phyloP scores from a whole-genome alignment of 331 rosid species.

The Rosa hybrid region DNA sequence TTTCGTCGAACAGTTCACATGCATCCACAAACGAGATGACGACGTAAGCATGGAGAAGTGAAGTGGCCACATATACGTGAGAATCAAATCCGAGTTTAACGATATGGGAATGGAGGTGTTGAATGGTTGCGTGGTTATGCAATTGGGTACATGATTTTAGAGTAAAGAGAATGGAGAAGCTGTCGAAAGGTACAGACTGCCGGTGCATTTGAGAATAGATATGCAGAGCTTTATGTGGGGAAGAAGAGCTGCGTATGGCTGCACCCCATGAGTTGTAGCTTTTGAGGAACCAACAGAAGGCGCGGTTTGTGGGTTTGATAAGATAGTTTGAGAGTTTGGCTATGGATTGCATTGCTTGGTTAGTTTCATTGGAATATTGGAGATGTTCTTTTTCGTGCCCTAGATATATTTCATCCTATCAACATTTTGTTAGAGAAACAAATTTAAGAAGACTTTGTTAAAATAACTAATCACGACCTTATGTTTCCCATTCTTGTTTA shows the following conservation, averaged over 20 bases:
- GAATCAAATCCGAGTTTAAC: slow-evolving; percentile 52
- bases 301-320: slow-evolving; percentile 15
- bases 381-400: background rate
- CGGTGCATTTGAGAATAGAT: slow-evolving; percentile 53
- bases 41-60: slow-evolving; percentile 39
- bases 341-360: slow-evolving; percentile 4
- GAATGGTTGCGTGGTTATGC: slow-evolving; percentile 26
- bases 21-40: slow-evolving; percentile 38
- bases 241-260: slow-evolving; percentile 48
- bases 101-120: slow-evolving; percentile 62
- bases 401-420: too few species aligned
- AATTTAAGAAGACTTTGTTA: too few species aligned
- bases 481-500: too few species aligned
- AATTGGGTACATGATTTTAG: slow-evolving; percentile 55
- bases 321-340: background rate
- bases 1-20: slow-evolving; percentile 56
- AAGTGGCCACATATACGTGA: slow-evolving; percentile 45
- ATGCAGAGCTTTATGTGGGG: slow-evolving; percentile 41
- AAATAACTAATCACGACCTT: too few species aligned
- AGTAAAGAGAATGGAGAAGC: slow-evolving; percentile 51
- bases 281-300: slow-evolving; percentile 12
- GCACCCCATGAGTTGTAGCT: slow-evolving; percentile 44
- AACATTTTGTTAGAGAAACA: too few species aligned
- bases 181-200: slow-evolving; percentile 35
- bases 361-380: background rate